Base-by-base conservation (phyloP, 2,329 filamentous ascomycete species). In the Beauveria sp. region DNA sequence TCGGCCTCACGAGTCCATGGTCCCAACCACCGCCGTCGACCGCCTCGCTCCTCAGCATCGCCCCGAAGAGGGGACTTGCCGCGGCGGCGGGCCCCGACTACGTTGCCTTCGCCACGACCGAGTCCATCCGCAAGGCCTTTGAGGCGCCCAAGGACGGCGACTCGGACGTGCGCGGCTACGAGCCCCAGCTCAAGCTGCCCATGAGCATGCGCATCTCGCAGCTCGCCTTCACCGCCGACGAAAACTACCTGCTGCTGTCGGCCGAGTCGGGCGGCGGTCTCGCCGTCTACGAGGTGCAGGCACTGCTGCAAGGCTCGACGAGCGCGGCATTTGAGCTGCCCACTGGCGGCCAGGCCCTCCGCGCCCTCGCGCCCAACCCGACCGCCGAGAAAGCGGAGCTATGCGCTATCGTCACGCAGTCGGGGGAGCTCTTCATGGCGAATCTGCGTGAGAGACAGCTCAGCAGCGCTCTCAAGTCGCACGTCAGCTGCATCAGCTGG, bases 221-320 rank as follows among this genome's bases (percentile, higher is more conserved):
- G 72, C 80, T 99, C 22, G 86, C 88, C 18, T 99, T 99, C 72
- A 93, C 91, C 0, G 84, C 90, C n/a, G 90, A 96, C 68, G 96
- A 97, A 71, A 85, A 85, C 67, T 91, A 89, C 67, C 78, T 99
- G 63, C 83, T 96, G 41, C 79, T 97, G 28, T 91, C 91, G 12
- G 90, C 91, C 3, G 90, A 96, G 73, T 79, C 83, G 59, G 89
- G 90, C 12, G 89, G 91, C 40, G 91, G 92, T 5, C 77, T 99
- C 63, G 88, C 89, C 4, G 88, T 96, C 3, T 97, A 96, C 70
- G 85, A 92, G 60, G 86, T 90, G 1, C 79, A 88, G 61, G 79
- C 80, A 48, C 77, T 97, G 22, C 75, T 87, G 51, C 81, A 86
- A 67, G 86, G 86, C 58, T 84, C 82, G 61, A 84, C 85, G 46